Evolutionary conservation across 2,329 filamentous ascomycete genomes (phyloP), one percentile per base, ranked within the genome.

Genomic region (Aureobasidium zeae): DNA sequence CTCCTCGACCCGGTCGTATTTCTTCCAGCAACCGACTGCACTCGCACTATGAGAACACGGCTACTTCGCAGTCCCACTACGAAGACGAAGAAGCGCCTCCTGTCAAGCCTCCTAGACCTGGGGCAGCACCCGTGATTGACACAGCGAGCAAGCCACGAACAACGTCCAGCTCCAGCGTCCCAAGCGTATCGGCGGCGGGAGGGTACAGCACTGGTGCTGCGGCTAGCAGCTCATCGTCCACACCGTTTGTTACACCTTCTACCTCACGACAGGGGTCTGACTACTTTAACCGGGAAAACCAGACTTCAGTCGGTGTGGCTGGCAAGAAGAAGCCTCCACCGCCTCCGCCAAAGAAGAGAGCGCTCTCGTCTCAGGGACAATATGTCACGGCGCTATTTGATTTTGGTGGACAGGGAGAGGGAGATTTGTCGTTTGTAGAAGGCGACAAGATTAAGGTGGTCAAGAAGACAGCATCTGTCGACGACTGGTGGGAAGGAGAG

Each of bases 401-500:
- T 51, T 93, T 87, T 57, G 69, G 71, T 2, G 83, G 81, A 0
- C 78, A 87, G 55, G 74, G 73, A 5, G 61, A 66, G 2, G 83
- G 82, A 0, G 86, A 93, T 59, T 59, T 93, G 39, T 72, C 72
- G 2, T 93, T 93, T 57, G 69, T 70, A 21, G 82, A 88, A 60
- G 86, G 85, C 2, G 86, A 91, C 55, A 70, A 74, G 37, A 93
- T 93, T 53, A 76, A 72, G 33, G 79, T 93, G 3, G 57, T 87
- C 22, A 84, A 84, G 66, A 86, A 82, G 66, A 91, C 86, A 2
- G 74, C 77, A 5, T 86, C 80, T 49, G 81, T 77, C 16, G 82
- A 91, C 63, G 86, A 91, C 58, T 93, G 86, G 85, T 93, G 86
- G 86, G 76, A 85, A 49, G 86, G 86, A 10, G 84, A 91, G 61